Evolutionary conservation across 176 grass and related monocot genomes (phyloP), one percentile per base, ranked within the genome.

Genomic region (Avena insularis): DNA sequence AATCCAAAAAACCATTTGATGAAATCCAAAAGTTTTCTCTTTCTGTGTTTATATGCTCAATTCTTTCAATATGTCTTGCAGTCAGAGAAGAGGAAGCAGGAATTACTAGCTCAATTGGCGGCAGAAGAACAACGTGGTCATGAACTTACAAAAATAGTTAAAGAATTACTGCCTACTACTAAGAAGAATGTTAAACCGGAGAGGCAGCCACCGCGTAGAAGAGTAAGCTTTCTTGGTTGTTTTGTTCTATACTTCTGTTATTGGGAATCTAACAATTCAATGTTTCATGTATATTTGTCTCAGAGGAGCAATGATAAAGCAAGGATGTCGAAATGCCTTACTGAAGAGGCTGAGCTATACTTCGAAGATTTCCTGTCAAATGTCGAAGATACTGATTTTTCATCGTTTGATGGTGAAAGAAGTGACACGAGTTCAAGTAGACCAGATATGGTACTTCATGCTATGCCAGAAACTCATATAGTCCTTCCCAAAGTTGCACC

Each of bases 361-460:
- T 96, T 99, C 14, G 97, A 94, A 83, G 97, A 99, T 88, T 99
- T 99, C 73, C 86, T 99, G 40, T 94, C 85, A 73, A 99, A 96
- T 83, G 94, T 98, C 87, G 96, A 99, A 78, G 97, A 99, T 63
- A 96, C 97, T 19, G 97, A 99, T 88, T 88, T 99, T 67, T 99
- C 97, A 53, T 99, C 97, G 55, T 99, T 99, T 66, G 97, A 99
- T 66, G 94, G 84, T 54, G 97, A 99, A 90, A 93, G 89, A 92
- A 99, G 97, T 56, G 90, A 96, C 43, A 87, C 91, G 5, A 94
- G 89, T 86, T 98, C 92, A 71, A 71, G n/a, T 31, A 85, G 83
- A 82, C 89, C 82, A 82, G 84, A 91, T 35, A 50, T 85, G 20
- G 31, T 83, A 81, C 69, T 73, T 43, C 46, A 40, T 74, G 57